Evolutionary conservation across 192 early-diverging fungal genomes (phyloP), one percentile per base, ranked within the genome.

Genomic region (Backusella luteola): DNA sequence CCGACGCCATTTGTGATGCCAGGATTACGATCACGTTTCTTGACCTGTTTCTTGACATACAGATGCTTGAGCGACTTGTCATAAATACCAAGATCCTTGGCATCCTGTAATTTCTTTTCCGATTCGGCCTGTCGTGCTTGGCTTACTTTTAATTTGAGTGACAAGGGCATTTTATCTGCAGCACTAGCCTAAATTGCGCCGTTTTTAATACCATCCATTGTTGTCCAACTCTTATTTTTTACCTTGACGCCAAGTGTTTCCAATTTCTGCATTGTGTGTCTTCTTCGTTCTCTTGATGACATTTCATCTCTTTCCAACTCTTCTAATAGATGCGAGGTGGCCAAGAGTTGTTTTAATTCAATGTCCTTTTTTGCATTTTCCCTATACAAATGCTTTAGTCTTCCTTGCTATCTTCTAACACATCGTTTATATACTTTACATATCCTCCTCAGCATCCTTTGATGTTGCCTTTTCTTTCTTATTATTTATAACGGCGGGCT

Each of bases 291-390:
- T 42, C 76, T 84, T 6, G 80, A 79, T 42, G 78, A 49, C 79
- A 86, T 82, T 34, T 81, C 77, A 39, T 86, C 85, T 66, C 79
- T 67, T 67, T 83, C 85, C 84, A 80, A 78, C 75, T 84, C 77
- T 70, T 85, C 84, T 23, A 85, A 66, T 35, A 85, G 46, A 68
- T 83, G 79, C 0, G 82, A 79, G 6, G 84, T 81, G 42, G 74
- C 73, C 29, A 85, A 70, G 7, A 85, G 67, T 59, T 81, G 70
- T n/a, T 83, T 69, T 23, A 85, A 66, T 49, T 85, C 84, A 59
- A 71, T 21, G 67, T 85, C 84, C 66, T 85, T 70, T 26, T 67
- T 42, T 12, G 63, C 9, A 53, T 83, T 83, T 21, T 81, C 73
- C 21, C 83, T 84, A 73, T 8, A 71, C 41, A 72, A 69, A 29